Conservation (phyloP, 1,284 basidiomycete species). For the Ustilago tritici region DNA sequence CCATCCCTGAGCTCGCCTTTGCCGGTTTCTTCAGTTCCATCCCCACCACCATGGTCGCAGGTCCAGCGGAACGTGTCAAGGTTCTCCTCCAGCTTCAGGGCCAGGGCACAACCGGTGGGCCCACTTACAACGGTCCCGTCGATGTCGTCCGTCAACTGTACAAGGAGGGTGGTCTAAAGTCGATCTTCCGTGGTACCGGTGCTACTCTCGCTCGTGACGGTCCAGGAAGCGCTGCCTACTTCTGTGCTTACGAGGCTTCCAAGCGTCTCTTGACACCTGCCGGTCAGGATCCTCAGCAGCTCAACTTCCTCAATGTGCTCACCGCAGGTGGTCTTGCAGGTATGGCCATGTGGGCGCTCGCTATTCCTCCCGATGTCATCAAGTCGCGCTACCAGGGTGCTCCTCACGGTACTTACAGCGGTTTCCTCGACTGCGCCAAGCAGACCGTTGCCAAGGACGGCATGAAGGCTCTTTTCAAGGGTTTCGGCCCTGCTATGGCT, state of each 20-base stretch:
- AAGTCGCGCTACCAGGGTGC: conserved; percentile 98
- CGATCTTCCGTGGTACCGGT: conserved; percentile 90
- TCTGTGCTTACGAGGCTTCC: conserved; percentile 94
- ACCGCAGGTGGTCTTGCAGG: conserved; percentile 94
- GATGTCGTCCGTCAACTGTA: conserved; percentile 94
- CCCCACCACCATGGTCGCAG: conserved; percentile 90
- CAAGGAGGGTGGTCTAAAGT: conserved; percentile 90
- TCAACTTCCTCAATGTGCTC: conserved; percentile 89
- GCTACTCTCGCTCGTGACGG: conserved; percentile 95
- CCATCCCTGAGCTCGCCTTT: conserved; percentile 84
- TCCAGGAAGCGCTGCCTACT: conserved; percentile 96
- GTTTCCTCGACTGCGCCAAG: conserved; percentile 89
- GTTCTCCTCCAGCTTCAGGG: conserved; percentile 93
- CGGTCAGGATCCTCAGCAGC: conserved; percentile 79
- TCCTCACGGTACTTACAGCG: conserved; percentile 92
- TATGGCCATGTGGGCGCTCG: conserved; percentile 81
- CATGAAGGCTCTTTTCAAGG: conserved; percentile 90
- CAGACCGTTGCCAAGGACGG: conserved; percentile 95
- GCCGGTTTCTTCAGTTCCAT: conserved; percentile 96
- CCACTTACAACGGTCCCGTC: conserved; percentile 88
- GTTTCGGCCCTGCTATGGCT: conserved; percentile 91
- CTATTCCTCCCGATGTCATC: conserved; percentile 71
- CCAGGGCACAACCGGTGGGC: conserved; percentile 76
- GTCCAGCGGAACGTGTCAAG: conserved; percentile 96
- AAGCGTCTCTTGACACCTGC: conserved; percentile 84